Evolutionary conservation across 148 eudicot species (phyloP).

Genomic region (Vaccinium vitisidaea): DNA sequence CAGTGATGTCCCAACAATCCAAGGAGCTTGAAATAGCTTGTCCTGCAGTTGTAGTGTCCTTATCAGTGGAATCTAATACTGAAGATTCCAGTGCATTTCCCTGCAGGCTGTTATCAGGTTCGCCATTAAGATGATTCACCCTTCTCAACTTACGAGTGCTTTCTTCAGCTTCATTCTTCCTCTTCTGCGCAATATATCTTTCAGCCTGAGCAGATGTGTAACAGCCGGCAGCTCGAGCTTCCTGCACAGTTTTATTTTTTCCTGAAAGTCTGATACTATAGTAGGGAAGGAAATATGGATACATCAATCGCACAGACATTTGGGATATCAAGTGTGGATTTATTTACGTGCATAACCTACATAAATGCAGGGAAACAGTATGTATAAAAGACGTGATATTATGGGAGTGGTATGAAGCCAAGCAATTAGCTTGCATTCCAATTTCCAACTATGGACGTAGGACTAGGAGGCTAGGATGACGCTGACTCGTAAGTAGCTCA

Average conservation of each 20-base stretch:
- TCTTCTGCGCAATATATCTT: slow-evolving; percentile 57
- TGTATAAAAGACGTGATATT: not conserved
- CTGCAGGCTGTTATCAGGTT: slow-evolving; percentile 51
- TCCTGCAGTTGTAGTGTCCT: slow-evolving; percentile 45
- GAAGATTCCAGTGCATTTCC: slow-evolving; percentile 31
- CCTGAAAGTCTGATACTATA: too few species aligned
- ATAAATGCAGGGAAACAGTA: not conserved
- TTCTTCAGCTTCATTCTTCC: slow-evolving; percentile 78
- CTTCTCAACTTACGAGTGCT: slow-evolving; percentile 51
- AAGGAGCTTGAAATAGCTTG: slow-evolving; percentile 36
- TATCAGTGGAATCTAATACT: slow-evolving; percentile 36
- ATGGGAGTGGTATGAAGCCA: not conserved
- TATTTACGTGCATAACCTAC: not conserved
- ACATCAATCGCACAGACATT: not conserved
- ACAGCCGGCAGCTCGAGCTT: slow-evolving; percentile 95
- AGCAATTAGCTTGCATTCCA: not conserved
- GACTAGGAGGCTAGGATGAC: not conserved
- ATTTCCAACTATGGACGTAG: not conserved
- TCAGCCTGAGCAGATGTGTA: slow-evolving; percentile 86
- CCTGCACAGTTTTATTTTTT: slow-evolving; percentile 42
- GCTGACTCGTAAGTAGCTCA: not conserved
- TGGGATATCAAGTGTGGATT: not conserved
- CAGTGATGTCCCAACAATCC: slow-evolving; percentile 77
- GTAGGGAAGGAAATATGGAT: too few species aligned
- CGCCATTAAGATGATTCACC: slow-evolving; percentile 50